Conservation (phyloP, 495 filamentous ascomycete species). For the Aspergillus nanangensis region DNA sequence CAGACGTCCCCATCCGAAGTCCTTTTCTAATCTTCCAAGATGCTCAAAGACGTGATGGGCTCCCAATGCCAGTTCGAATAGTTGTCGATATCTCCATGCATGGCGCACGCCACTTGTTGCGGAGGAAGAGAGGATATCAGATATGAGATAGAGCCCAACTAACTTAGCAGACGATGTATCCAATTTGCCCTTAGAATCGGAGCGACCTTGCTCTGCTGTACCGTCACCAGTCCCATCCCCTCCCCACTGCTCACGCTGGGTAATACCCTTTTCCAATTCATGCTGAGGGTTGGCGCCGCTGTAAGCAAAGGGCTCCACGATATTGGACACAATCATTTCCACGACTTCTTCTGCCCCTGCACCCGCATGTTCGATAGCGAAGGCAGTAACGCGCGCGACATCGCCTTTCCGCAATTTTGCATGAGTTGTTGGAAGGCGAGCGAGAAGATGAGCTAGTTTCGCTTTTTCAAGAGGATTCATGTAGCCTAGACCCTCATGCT, state of each 20-base stretch:
- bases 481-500: slow-evolving; percentile 60
- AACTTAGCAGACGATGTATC: slow-evolving; percentile 74
- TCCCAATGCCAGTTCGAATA: slow-evolving; percentile 75
- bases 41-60: slow-evolving; percentile 71
- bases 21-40: slow-evolving; percentile 73
- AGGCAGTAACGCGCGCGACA: slow-evolving; percentile 78
- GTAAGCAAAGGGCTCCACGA: slow-evolving; percentile 63
- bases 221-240: slow-evolving; percentile 26
- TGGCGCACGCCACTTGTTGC: slow-evolving; percentile 79
- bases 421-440: slow-evolving; percentile 73
- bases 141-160: slow-evolving; percentile 80
- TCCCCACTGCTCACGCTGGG: slow-evolving; percentile 37
- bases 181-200: slow-evolving; percentile 36
- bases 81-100: slow-evolving; percentile 84
- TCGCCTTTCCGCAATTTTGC: slow-evolving; percentile 78
- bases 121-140: slow-evolving; percentile 82
- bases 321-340: slow-evolving; percentile 77
- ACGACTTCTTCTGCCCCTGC: slow-evolving; percentile 82
- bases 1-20: slow-evolving; percentile 75
- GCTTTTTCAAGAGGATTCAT: slow-evolving; percentile 83
- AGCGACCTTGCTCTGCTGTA: slow-evolving; percentile 15
- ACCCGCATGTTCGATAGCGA: slow-evolving; percentile 85
- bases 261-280: slow-evolving; percentile 32
- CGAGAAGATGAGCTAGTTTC: slow-evolving; percentile 73
- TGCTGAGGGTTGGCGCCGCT: slow-evolving; percentile 55